Base-by-base conservation (phyloP, 2,329 filamentous ascomycete species). In the Aspergillus novoparasiticus region DNA sequence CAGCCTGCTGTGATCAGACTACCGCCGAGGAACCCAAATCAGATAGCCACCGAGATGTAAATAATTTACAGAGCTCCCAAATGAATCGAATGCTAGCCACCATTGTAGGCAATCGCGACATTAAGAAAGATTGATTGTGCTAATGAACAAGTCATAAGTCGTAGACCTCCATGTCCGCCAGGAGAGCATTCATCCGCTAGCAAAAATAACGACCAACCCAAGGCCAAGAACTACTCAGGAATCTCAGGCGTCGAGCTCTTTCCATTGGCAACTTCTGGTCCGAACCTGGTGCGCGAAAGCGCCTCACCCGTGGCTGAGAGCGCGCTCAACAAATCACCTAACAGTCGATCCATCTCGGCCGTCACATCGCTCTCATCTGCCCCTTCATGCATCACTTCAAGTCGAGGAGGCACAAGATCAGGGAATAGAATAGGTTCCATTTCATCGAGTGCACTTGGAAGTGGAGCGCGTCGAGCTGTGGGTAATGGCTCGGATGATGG, bases 271-370 rank as follows among this genome's bases (percentile, higher is more conserved):
- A 46, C 59, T 23, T 67, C 67, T 14, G 70, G 59, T 1, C 60
- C 61, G 30, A 68, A 16, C 9, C 30, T 58, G 2, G 64, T 61
- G 30, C 66, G 63, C 4, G 72, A 69, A 39, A 72, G 64, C 14
- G 77, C 76, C 61, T 79, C 73, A 5, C 74, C 74, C 11, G 78
- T 79, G 1, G 75, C 75, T 6, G 72, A 72, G 23, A 82, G 68
- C 10, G 78, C 78, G 61, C 73, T 73, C 45, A 79, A 65, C 61
- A 81, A 77, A 55, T 78, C 75, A 36, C 72, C 75, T 9, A 82
- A 68, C 56, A 82, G 64, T 28, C 80, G 70, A 64, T 79, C 76
- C 60, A 82, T 66, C 64, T 82, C 80, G 4, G 69, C 72, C 6
- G 74, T 70, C 16, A 82, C 71, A 10, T 73, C 69, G 3, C 72